These are phyloP conservation scores for Violaceomyces palustris DNA, from an alignment of 1,284 basidiomycete genomes.

Conservation along the genomic window DNA sequence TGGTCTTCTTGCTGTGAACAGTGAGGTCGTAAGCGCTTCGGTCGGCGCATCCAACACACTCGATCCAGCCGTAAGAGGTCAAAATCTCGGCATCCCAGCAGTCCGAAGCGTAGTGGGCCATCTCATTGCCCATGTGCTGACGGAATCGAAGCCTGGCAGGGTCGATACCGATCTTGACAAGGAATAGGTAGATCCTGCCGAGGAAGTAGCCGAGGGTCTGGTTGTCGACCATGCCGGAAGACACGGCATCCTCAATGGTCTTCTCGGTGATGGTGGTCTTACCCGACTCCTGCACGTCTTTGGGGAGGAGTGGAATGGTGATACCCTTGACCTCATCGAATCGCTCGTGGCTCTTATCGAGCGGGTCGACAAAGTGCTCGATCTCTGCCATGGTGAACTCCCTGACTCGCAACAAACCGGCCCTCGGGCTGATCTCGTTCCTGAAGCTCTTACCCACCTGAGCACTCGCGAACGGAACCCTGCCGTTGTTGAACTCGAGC, in stretches of 20 bases:
- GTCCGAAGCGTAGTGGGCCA: conserved; percentile 98
- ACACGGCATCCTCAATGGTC: conserved; percentile 84
- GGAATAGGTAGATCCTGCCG: conserved; percentile 84
- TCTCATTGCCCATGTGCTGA: conserved; percentile 95
- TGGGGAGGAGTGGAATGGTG: conserved; percentile 72
- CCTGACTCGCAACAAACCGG: conserved; percentile 89
- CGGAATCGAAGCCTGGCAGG: conserved; percentile 80
- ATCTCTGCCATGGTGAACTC: conserved; percentile 99
- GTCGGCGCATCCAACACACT: conserved; percentile 99
- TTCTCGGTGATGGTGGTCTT: conserved; percentile 65
- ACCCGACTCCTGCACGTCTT: conserved; percentile 74
- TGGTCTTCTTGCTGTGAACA: conserved; percentile 58
- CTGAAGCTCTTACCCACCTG: conserved; percentile 95
- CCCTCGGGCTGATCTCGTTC: conserved; percentile 95
- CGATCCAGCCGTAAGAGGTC: conserved; percentile 92
- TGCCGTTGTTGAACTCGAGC: conserved; percentile 96
- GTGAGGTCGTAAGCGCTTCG: conserved; percentile 86
- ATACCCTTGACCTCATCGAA: conserved; percentile 78
- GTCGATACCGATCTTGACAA: conserved; percentile 87
- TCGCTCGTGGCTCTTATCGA: conserved; percentile 78
- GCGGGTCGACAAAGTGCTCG: conserved; percentile 96
- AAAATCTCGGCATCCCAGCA: conserved; percentile 99
- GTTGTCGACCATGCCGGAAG: conserved; percentile 79
- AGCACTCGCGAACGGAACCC: conserved; percentile 91
- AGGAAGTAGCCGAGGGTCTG: conserved; percentile 97